Evolutionary conservation across 306 rosid species (phyloP).

Genomic region (Urtica urens): DNA sequence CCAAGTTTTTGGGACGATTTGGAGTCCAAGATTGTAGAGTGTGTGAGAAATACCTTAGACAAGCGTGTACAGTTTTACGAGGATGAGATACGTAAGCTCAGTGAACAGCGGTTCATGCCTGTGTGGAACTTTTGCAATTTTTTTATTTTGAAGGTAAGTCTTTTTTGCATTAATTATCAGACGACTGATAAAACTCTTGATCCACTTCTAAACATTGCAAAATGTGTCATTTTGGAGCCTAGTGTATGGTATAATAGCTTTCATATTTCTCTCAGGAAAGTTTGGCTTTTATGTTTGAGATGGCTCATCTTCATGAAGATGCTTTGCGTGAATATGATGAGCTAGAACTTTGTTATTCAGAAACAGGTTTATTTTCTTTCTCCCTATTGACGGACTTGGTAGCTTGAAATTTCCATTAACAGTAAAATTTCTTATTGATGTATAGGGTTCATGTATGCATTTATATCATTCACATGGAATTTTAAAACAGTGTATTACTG

Average conservation of each 20-base stretch:
- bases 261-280: constrained; percentile 58
- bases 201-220: no score
- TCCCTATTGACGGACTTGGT: no score
- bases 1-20: constrained; percentile 94
- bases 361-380: constrained; percentile 57
- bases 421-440: no score
- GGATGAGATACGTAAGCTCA: constrained; percentile 97
- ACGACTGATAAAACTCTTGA: constrained; percentile 13
- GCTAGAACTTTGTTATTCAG: constrained; percentile 87
- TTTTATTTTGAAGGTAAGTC: constrained; percentile 81
- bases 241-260: not conserved
- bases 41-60: constrained; percentile 85
- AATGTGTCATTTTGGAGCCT: no score
- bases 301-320: constrained; percentile 92
- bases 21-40: constrained; percentile 85
- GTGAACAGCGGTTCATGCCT: constrained; percentile 95
- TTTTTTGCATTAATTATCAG: constrained; percentile 18
- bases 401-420: no score
- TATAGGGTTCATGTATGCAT: no score
- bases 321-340: constrained; percentile 93
- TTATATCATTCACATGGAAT: no score
- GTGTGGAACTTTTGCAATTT: constrained; percentile 99
- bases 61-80: constrained; percentile 95
- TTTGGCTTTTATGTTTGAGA: constrained; percentile 98
- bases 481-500: no score